Percentiles rank a stretch among this genome's conserved stretches.
These are phyloP conservation scores for Boletus subparvulus DNA, from an alignment of 768 basidiomycete species.

Conservation along the genomic window DNA sequence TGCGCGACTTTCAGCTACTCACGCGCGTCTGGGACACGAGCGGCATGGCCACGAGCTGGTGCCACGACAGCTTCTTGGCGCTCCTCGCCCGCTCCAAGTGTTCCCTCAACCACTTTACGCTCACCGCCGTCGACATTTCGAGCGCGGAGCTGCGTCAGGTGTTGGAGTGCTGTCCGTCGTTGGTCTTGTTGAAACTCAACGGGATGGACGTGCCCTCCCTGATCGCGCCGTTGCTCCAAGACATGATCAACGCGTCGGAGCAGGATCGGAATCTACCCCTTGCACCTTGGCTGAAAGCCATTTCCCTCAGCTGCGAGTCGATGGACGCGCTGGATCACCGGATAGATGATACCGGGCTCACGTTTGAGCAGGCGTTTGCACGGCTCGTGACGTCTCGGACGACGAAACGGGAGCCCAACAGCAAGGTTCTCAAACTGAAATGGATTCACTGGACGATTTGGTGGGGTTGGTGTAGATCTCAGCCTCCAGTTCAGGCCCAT, in stretches of 20 bases:
- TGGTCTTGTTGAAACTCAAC: constrained; percentile 31
- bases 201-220: constrained; percentile 24
- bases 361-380: constrained; percentile 28
- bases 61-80: constrained; percentile 28
- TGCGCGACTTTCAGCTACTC: constrained; percentile 33
- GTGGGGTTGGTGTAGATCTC: constrained; percentile 29
- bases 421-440: constrained; percentile 29
- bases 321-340: constrained; percentile 18
- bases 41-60: constrained; percentile 28
- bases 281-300: constrained; percentile 30
- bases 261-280: constrained; percentile 19
- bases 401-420: constrained; percentile 17
- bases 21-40: constrained; percentile 36
- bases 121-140: constrained; percentile 26
- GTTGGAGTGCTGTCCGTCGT: constrained; percentile 30
- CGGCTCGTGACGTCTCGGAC: constrained; percentile 28
- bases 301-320: constrained; percentile 33
- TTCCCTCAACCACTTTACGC: constrained; percentile 31
- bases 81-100: constrained; percentile 30
- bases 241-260: constrained; percentile 24
- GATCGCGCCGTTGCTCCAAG: constrained; percentile 22
- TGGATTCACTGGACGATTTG: constrained; percentile 36
- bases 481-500: constrained; percentile 19
- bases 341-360: constrained; percentile 26
- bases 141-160: constrained; percentile 25